Percentiles rank a stretch among this genome's conserved stretches.
Evolutionary conservation across 139 green algal species (phyloP).

Genomic region (Pseudopediastrum boryanum): DNA sequence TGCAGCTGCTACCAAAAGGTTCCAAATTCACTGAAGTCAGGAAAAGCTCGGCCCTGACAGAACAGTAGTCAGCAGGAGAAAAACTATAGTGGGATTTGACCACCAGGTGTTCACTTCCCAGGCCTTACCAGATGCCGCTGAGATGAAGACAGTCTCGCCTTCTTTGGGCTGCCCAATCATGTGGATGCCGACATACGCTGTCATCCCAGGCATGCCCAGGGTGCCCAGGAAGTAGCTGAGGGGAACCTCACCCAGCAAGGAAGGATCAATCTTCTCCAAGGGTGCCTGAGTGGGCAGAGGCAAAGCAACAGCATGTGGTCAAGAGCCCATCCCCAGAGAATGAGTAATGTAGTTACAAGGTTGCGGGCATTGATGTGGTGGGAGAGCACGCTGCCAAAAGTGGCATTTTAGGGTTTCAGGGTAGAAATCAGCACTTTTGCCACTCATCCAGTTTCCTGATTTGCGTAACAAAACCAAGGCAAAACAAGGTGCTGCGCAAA

Average conservation of each 20-base stretch:
- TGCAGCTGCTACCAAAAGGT: no score
- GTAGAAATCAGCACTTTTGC: background rate
- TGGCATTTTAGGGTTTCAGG: no score
- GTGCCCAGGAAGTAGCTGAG: slow-evolving; percentile 33
- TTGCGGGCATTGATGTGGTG: background rate
- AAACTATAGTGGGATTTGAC: background rate
- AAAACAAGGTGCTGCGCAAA: no score
- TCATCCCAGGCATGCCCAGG: slow-evolving; percentile 31
- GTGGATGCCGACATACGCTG: slow-evolving; percentile 44
- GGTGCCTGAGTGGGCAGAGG: background rate
- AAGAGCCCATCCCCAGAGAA: no score
- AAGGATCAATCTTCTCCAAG: background rate
- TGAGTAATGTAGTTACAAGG: no score
- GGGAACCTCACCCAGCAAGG: slow-evolving; percentile 13
- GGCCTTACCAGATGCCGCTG: background rate
- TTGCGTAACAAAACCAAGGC: no score
- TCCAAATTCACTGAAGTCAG: no score
- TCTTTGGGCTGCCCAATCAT: slow-evolving; percentile 46
- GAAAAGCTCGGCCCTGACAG: no score
- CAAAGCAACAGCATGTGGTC: no score
- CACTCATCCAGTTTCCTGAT: background rate
- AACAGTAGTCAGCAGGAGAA: no score
- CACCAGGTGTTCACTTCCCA: background rate
- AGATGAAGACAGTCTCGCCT: slow-evolving; percentile 41
- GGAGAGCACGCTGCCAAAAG: no score